Evolutionary conservation across 176 grass and related monocot species (phyloP).

Genomic region (Hordeum marinum): DNA sequence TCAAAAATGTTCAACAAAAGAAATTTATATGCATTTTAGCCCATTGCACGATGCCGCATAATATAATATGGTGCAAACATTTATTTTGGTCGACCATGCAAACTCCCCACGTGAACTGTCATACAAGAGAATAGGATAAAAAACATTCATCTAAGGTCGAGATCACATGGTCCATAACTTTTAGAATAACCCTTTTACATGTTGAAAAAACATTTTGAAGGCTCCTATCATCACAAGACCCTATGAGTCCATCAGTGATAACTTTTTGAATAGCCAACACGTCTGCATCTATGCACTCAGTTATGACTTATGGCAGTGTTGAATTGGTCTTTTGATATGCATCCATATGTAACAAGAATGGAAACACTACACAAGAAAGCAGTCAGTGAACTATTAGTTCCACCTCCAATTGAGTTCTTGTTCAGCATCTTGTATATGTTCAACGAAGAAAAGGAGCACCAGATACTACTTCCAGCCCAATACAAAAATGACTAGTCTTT

Average conservation of each 20-base stretch:
- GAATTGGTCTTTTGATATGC: background rate
- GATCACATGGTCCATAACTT: background rate
- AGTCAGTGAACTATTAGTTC: background rate
- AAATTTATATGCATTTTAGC: constrained; percentile 3
- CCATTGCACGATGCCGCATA: background rate
- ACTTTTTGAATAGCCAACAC: background rate
- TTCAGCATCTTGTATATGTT: background rate
- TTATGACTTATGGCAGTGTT: background rate
- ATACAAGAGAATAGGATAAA: background rate
- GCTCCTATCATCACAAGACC: background rate
- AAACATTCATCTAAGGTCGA: background rate
- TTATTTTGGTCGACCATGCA: background rate
- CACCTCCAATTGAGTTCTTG: background rate
- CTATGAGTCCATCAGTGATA: background rate
- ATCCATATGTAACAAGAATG: background rate
- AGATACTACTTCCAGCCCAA: background rate
- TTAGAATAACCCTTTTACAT: background rate
- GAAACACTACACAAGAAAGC: background rate
- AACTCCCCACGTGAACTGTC: background rate
- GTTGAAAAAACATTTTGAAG: background rate
- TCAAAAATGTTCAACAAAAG: constrained; percentile 7
- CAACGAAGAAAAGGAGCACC: background rate
- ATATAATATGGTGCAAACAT: background rate
- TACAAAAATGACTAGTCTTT: background rate
- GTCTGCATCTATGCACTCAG: background rate